Evolutionary conservation across 1,284 basidiomycete species (phyloP).

Genomic region (Moesziomyces antarcticus): DNA sequence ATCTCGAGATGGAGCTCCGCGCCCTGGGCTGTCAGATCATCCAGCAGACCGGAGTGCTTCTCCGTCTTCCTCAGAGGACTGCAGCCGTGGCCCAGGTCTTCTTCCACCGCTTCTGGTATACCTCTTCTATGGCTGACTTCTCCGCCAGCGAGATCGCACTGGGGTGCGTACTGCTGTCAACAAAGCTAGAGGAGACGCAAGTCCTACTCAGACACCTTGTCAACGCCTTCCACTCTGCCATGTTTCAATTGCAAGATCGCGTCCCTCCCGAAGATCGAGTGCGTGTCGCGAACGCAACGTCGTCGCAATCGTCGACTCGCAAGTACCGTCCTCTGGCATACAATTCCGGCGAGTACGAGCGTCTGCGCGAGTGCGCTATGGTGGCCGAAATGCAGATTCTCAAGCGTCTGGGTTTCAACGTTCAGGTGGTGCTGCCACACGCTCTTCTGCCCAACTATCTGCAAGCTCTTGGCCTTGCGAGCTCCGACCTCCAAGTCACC

Average conservation of each 20-base stretch:
- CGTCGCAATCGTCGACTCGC: slow-evolving; percentile 72
- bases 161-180: slow-evolving; percentile 91
- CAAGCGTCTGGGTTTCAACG: slow-evolving; percentile 73
- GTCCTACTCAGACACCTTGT: slow-evolving; percentile 90
- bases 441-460: slow-evolving; percentile 95
- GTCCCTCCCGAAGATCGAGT: not conserved
- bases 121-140: slow-evolving; percentile 92
- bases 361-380: slow-evolving; percentile 78
- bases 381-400: slow-evolving; percentile 97
- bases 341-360: slow-evolving; percentile 9
- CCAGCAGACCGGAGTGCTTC: slow-evolving; percentile 89
- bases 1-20: slow-evolving; percentile 86
- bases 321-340: slow-evolving; percentile 69
- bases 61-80: slow-evolving; percentile 94
- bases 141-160: slow-evolving; percentile 89
- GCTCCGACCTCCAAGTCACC: slow-evolving; percentile 9
- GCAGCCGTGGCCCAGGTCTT: slow-evolving; percentile 95
- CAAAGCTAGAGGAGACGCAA: slow-evolving; percentile 94
- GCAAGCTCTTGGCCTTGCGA: slow-evolving; percentile 80
- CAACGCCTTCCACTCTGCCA: slow-evolving; percentile 88
- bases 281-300: slow-evolving; percentile 68
- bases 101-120: slow-evolving; percentile 96
- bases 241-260: slow-evolving; percentile 3
- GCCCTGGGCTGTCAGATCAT: slow-evolving; percentile 84
- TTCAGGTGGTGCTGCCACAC: slow-evolving; percentile 84